Base-by-base conservation (phyloP, 805 yeast genomes). In the Priceomyces haplophilus region DNA sequence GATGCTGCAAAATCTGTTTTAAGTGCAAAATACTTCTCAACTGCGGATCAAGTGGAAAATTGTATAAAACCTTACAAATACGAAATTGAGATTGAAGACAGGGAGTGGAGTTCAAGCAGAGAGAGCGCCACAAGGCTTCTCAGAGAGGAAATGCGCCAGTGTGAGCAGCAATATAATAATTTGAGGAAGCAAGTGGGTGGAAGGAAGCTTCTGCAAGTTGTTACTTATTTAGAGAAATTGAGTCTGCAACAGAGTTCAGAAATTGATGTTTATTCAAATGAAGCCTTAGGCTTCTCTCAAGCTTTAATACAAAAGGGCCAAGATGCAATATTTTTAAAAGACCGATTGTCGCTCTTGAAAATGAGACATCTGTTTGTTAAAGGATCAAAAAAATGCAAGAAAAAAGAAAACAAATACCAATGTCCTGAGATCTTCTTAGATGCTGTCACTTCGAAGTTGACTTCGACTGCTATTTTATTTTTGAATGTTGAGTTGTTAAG, bases 1-100 rank as follows among this genome's bases (percentile, higher is more conserved):
- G 95, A 88, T 32, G 95, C 97, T 2, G 95, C 97, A 0, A 75
- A 78, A 24, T 71, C 82, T 18, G 96, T 93, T 5, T 70, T 93
- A 48, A 82, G 82, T 49, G 68, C 85, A 20, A 80, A 91, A 50
- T 93, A 78, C 59, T 87, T 82, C 50, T 83, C 96, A 1, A 91
- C 99, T 0, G 95, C 99, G 0, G 99, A 95, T 61, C 99, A 93
- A 62, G 98, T 93, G 5, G 99, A 93, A 57, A 93, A 95, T 63
- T 90, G 98, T 67, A 91, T 93, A 56, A 93, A 93, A 61, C 99
- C 99, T 2, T 93, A 85, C 69, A 93, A 93, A 67, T 93, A 91
- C 61, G 99, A 93, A 58, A 90, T 93, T 46, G 99, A 93, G 57
- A 79, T 93, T 38, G 98, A 93, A 58, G 96, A 90, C 53, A 75